Base-by-base conservation (phyloP, 1,284 basidiomycete species). In the Cutaneotrichosporon curvatum region DNA sequence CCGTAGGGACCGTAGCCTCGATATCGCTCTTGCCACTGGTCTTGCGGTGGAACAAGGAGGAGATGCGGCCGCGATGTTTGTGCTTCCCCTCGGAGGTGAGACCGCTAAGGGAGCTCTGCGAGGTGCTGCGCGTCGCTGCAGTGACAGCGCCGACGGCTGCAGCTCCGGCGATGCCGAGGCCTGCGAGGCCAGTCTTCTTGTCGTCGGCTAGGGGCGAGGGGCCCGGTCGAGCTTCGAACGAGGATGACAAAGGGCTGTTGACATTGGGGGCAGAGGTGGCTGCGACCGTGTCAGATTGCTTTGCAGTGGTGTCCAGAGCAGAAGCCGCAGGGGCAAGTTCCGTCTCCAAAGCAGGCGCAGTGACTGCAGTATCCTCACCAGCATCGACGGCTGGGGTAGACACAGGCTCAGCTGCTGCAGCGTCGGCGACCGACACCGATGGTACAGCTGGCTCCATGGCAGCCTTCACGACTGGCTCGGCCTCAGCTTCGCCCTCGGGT, bases 21-120 rank as follows among this genome's bases (percentile, higher is more conserved):
- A 14, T 34, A 10, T 21, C 25, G n/a, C 21, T 21, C 37, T 38
- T 38, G 20, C 19, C 37, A 25, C 42, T 44, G 2, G 42, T 19
- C 22, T 34, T 35, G 35, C 42, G 42, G 28, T 28, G 23, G 35
- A 44, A 44, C 22, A 44, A 35, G 22, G 42, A 44, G 19, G 42
- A 44, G 16, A 44, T 37, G 28, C 42, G 42, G 28, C 35, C 42
- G 23, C 28, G n/a, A n/a, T n/a, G n/a, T n/a, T n/a, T 37, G 25
- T 28, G 34, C 16, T n/a, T 37, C 22, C 16, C 28, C 28, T 22
- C 8, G 25, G 36, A 22, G 19, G 19, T 10, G 28, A n/a, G 14
- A n/a, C 36, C 33, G 35, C n/a, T n/a, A n/a, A n/a, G n/a, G n/a
- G n/a, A n/a, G n/a, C n/a, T n/a, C n/a, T n/a, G n/a, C n/a, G n/a